phyloP scores from a whole-genome alignment of 305 asterid species.

The Fraxinus velutina region DNA sequence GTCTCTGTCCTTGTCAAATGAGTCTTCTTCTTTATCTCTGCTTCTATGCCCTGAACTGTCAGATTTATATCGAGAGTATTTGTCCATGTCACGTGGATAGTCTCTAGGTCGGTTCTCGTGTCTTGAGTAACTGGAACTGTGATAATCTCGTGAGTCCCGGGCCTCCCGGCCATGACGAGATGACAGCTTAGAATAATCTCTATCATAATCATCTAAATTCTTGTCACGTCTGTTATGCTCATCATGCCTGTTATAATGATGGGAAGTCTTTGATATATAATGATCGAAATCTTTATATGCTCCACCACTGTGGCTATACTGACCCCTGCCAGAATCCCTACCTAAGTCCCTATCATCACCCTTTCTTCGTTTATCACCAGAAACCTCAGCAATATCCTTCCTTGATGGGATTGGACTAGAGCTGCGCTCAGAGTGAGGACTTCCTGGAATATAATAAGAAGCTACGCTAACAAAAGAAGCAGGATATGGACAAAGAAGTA shows the following conservation, averaged over 20 bases:
- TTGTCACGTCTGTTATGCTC: conserved; percentile 55
- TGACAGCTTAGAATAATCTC: conserved; percentile 57
- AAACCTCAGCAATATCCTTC: conserved; percentile 38
- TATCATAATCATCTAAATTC: conserved; percentile 56
- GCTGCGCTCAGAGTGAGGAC: conserved; percentile 47
- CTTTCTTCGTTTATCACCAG: conserved; percentile 45
- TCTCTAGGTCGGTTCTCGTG: conserved; percentile 53
- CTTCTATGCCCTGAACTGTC: conserved; percentile 46
- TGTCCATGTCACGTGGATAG: conserved; percentile 39
- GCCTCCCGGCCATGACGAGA: conserved; percentile 56
- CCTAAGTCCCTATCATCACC: conserved; percentile 45
- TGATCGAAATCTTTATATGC: conserved; percentile 54
- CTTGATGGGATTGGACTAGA: conserved; percentile 50
- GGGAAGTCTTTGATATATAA: conserved; percentile 48
- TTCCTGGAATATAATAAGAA: conserved; percentile 53
- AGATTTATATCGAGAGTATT: conserved; percentile 44
- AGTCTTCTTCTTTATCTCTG: conserved; percentile 43
- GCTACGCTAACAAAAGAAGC: conserved; percentile 44
- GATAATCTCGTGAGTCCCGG: conserved; percentile 45
- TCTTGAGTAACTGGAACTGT: conserved; percentile 40
- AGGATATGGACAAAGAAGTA: conserved; percentile 7
- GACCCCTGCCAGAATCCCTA: conserved; percentile 38
- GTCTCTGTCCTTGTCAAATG: conserved; percentile 38
- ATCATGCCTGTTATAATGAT: conserved; percentile 36
- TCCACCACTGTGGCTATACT: conserved; percentile 49